Base-by-base conservation (phyloP, 169 alveolate genomes). In the Fabrea salina region DNA sequence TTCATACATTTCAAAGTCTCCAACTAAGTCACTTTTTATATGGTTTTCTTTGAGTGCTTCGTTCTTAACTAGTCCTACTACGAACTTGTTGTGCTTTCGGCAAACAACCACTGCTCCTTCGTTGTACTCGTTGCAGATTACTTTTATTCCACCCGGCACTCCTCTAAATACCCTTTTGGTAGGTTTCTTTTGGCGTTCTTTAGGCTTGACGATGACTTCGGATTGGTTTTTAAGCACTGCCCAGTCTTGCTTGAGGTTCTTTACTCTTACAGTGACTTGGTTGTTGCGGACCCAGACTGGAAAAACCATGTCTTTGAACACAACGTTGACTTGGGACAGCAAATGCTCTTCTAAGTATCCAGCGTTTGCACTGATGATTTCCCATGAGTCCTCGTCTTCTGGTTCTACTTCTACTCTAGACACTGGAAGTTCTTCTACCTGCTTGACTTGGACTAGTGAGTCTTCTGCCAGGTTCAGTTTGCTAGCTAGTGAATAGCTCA, bases 361-460 rank as follows among this genome's bases (percentile, higher is more conserved):
- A 7, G 78, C 66, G 35, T 40, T 43, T 16, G 16, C n/a, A 22
- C 32, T 11, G 16, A 68, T 43, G 30, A 68, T 19, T 19, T 68
- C 78, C 35, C 78, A 68, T 13, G 78, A 68, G 44, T 40, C 57
- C 30, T 68, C 57, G 61, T 68, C 78, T 41, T 16, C 35, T n/a
- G 78, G 78, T 43, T 43, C 40, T 8, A 68, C 41, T 47, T 68
- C 78, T 25, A 47, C 78, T 3, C n/a, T 40, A 0, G 3, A 11
- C 13, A 37, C 11, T 68, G 7, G 61, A n/a, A 16, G 7, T 2
- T 8, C 32, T 43, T 19, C 41, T 40, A 44, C 66, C n/a, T 19
- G n/a, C 44, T 68, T 64, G 19, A 68, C 16, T 8, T 35, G 8
- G 2, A 68, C 78, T 16, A 16, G 22, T 2, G 54, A 8, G 41